Evolutionary conservation across 768 basidiomycete species (phyloP), one percentile per base, ranked within the genome.

Genomic region (Suillus decipiens): DNA sequence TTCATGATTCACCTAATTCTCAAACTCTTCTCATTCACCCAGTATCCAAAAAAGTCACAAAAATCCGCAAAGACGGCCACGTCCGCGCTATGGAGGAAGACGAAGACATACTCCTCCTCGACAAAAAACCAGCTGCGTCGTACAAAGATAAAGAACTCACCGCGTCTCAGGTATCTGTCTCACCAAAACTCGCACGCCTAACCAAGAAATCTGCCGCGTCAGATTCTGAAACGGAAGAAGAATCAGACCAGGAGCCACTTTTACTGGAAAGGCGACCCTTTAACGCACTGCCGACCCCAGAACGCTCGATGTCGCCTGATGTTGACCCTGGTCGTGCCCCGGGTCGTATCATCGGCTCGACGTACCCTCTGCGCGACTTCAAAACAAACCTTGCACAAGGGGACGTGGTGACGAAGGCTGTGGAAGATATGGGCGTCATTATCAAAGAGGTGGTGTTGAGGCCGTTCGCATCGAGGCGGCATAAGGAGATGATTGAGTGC

Each of bases 351-450:
- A 86, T 96, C 43, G 90, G 92, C 10, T 84, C 80, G 43, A 86
- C 88, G 0, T 80, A 81, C 66, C 95, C 95, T 1, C 78, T 96
- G 59, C 78, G 79, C 53, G 95, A 96, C 74, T 97, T 96, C 78
- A 77, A 79, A 64, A 78, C 81, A 68, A 90, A 92, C 70, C 76
- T 92, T 39, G 81, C 79, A 33, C 82, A 82, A 60, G 93, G 92
- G 0, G 93, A 94, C 72, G 77, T 94, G 22, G 92, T 95, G 43
- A 86, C 83, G 15, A 94, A 96, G 75, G 93, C 93, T 0, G 89
- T 94, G 9, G 87, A 90, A 68, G 95, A 95, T 73, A 75, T 96
- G 54, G 86, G 82, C 14, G 80, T 73, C 17, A 88, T 95, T 11
- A 84, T 95, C 51, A 79, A 80, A 63, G 89, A 93, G 71, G 83